Conservation (phyloP, 2,329 filamentous ascomycete genomes). For the Stemphylium lycopersici region DNA sequence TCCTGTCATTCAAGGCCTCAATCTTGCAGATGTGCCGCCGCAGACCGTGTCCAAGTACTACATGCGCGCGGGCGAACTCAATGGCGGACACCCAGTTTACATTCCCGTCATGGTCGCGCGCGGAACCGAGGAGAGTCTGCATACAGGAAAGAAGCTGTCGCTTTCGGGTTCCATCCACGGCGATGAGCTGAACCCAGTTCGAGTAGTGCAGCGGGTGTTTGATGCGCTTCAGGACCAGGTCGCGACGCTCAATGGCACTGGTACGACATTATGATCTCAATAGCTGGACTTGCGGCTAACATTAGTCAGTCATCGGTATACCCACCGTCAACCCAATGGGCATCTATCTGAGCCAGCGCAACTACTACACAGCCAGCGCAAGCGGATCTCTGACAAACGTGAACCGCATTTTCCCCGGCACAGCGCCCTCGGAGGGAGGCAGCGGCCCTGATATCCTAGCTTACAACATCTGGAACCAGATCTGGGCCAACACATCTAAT, state of each 20-base stretch:
- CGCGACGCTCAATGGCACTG: slow-evolving; percentile 45
- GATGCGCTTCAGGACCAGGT: slow-evolving; percentile 37
- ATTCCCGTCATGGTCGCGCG: slow-evolving; percentile 49
- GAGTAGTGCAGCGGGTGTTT: slow-evolving; percentile 47
- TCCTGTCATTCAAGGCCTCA: slow-evolving; percentile 41
- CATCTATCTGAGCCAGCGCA: slow-evolving; percentile 49
- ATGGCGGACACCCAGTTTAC: slow-evolving; percentile 47
- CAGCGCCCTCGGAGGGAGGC: slow-evolving; percentile 31
- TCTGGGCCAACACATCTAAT: slow-evolving; percentile 48
- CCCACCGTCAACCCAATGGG: slow-evolving; percentile 50
- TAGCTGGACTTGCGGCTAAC: slow-evolving; percentile 5
- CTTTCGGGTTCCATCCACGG: slow-evolving; percentile 49
- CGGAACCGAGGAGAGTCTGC: slow-evolving; percentile 44
- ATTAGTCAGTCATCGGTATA: slow-evolving; percentile 43
- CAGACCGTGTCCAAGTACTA: slow-evolving; percentile 47
- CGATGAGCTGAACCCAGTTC: slow-evolving; percentile 48
- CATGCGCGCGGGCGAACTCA: slow-evolving; percentile 47
- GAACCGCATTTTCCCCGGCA: slow-evolving; percentile 45
- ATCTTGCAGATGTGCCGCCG: slow-evolving; percentile 46
- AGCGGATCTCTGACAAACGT: slow-evolving; percentile 43
- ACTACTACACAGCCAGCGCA: slow-evolving; percentile 44
- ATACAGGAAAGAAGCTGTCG: slow-evolving; percentile 46
- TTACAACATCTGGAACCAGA: slow-evolving; percentile 48
- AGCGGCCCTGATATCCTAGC: slow-evolving; percentile 36
- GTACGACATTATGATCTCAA: slow-evolving; percentile 17